Conservation (phyloP, 2,329 filamentous ascomycete genomes). For the Tolypocladium ophioglossoides region DNA sequence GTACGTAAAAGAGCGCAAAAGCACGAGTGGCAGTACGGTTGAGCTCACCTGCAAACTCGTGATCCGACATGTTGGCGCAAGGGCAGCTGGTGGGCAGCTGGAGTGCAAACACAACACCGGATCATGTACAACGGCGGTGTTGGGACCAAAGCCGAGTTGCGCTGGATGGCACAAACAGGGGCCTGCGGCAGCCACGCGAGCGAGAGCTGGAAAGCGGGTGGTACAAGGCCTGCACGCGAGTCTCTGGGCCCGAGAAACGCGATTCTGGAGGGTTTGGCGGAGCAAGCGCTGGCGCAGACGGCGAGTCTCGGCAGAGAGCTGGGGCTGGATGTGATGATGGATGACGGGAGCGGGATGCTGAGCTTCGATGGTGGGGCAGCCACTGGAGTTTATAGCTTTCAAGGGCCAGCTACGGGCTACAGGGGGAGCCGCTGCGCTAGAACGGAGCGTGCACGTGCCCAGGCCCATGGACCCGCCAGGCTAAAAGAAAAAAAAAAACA, state of each 20-base stretch:
- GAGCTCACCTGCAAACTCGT: slow-evolving; percentile 52
- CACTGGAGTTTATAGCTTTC: slow-evolving; percentile 1
- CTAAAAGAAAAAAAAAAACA: neutral
- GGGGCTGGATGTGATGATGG: neutral
- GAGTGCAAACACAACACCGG: neutral
- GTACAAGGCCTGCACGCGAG: neutral
- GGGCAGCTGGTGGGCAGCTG: neutral
- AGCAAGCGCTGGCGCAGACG: neutral
- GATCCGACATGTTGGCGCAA: slow-evolving; percentile 45
- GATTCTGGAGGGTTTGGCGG: neutral
- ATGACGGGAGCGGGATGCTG: neutral
- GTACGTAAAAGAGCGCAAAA: neutral
- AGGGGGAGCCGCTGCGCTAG: neutral
- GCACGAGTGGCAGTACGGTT: slow-evolving; percentile 1
- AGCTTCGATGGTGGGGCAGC: slow-evolving; percentile 1
- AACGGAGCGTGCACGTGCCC: neutral
- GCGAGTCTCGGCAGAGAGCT: neutral
- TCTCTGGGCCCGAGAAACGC: neutral
- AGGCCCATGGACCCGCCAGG: neutral
- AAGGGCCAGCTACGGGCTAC: neutral
- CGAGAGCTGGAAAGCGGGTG: neutral
- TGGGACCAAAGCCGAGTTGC: neutral
- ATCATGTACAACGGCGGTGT: neutral
- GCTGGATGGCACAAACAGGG: neutral
- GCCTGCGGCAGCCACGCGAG: neutral